phyloP scores from a whole-genome alignment of 352 stramenopile genomes.

The Globisporangium heterothallicum region DNA sequence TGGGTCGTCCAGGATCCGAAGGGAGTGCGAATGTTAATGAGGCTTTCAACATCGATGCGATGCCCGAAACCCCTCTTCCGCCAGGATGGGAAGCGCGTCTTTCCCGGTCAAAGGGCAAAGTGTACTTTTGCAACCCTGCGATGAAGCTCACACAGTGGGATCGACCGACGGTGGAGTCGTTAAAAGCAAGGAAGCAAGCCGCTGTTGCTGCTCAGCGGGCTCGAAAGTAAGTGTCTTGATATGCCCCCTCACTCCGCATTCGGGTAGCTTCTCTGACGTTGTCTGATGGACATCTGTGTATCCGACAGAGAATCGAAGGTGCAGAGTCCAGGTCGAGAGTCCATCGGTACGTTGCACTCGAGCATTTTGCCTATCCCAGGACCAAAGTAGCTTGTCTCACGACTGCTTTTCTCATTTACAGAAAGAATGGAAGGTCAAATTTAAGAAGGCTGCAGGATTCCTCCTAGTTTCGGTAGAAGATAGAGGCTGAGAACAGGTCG shows the following conservation, averaged over 20 bases:
- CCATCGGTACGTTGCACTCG: constrained; percentile 20
- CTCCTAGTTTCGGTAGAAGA: not conserved
- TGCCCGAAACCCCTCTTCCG: constrained; percentile 51
- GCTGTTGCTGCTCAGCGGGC: constrained; percentile 35
- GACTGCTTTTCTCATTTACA: constrained; percentile 17
- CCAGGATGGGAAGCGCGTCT: constrained; percentile 73
- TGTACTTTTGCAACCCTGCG: constrained; percentile 81
- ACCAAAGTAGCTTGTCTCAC: not conserved
- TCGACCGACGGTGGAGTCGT: constrained; percentile 58
- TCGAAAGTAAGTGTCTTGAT: constrained; percentile 20
- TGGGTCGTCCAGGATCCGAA: constrained; percentile 6
- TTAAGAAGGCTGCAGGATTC: constrained; percentile 13
- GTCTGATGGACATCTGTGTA: constrained; percentile 4
- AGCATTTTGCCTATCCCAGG: not conserved
- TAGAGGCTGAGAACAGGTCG: not conserved
- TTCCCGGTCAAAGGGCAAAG: constrained; percentile 80
- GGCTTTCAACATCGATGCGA: constrained; percentile 63
- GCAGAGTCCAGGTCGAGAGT: constrained; percentile 27
- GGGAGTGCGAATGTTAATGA: constrained; percentile 20
- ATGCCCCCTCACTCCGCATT: too few relatives aligned
- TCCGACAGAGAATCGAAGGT: constrained; percentile 21
- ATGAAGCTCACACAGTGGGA: constrained; percentile 80
- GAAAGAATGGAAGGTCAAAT: constrained; percentile 67
- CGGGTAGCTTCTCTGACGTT: constrained; percentile 12
- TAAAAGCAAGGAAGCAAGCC: constrained; percentile 56